Base-by-base conservation (phyloP, 805 yeast species). In the Lipomyces starkeyi region DNA sequence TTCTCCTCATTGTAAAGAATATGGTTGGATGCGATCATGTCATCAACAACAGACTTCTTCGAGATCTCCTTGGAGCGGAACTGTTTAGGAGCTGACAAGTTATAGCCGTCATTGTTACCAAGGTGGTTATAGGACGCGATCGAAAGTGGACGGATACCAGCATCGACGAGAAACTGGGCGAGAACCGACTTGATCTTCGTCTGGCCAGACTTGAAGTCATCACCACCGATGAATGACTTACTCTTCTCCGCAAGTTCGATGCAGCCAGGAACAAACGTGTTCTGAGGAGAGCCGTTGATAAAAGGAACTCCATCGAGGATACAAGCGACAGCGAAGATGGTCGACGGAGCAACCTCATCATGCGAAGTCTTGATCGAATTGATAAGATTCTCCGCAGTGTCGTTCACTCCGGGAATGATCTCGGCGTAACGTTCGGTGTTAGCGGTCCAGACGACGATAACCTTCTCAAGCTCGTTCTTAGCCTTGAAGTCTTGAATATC, bases 241-340 rank as follows among this genome's bases (percentile, higher is more conserved):
- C 91, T 78, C 75, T 84, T 77, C 80, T 93, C 97, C 59, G 98
- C 97, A 73, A 93, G 86, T 80, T 92, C 93, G 76, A 94, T 85
- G 71, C 90, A 91, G 73, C 98, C 98, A 27, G 98, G 98, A 65
- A 92, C 97, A 82, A 94, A 93, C 63, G 98, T 94, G 84, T 93
- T 93, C 82, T 93, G 98, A 63, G 98, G 98, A 54, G 97, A 92
- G 59, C 98, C 98, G 76, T 93, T 93, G 80, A 93, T 91, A 83
- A 92, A 93, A 63, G 98, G 96, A 68, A 88, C 87, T 56, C 87
- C 85, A 80, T 94, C 98, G 76, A 93, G 84, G 74, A 94, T 94
- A 62, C 91, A 87, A 20, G 98, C 98, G 73, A 91, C 91, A 9
- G 98, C 98, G 76, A 94, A 93, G 63, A 93, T 79, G n/a, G 97